Conservation (phyloP, 1,139 yeast genomes). For the Geotrichum europaeum region DNA sequence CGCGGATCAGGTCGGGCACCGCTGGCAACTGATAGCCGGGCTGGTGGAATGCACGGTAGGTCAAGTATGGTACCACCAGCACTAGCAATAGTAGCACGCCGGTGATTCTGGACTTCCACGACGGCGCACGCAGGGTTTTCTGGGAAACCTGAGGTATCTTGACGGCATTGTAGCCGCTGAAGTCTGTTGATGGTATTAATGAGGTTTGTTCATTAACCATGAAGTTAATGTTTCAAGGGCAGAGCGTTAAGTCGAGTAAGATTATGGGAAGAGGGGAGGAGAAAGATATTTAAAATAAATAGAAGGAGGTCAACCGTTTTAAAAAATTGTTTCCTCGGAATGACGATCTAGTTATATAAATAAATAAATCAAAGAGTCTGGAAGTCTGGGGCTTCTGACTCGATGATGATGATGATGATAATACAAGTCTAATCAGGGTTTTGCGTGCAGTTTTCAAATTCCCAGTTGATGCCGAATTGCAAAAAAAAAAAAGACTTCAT, state of each 20-base stretch:
- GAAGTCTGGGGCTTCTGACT: no score
- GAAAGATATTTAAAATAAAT: background rate
- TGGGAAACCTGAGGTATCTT: background rate
- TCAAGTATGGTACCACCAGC: background rate
- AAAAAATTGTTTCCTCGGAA: no score
- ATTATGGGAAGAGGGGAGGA: background rate
- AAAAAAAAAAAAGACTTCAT: no score
- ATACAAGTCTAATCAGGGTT: no score
- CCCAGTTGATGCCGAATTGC: no score
- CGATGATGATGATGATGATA: no score
- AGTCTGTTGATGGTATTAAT: background rate
- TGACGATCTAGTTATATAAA: no score
- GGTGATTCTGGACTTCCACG: background rate
- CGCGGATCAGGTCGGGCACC: background rate
- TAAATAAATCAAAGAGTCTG: no score
- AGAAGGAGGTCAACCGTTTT: background rate
- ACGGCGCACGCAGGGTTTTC: background rate
- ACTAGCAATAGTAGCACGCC: background rate
- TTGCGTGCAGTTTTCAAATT: no score
- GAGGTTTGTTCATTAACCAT: background rate
- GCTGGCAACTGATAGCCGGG: background rate
- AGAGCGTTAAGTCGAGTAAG: background rate
- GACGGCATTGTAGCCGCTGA: background rate
- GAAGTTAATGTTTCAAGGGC: background rate
- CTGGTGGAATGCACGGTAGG: background rate